These are phyloP conservation scores for Fomitopsis palustris DNA, from an alignment of 1,284 basidiomycete species.

Conservation along the genomic window DNA sequence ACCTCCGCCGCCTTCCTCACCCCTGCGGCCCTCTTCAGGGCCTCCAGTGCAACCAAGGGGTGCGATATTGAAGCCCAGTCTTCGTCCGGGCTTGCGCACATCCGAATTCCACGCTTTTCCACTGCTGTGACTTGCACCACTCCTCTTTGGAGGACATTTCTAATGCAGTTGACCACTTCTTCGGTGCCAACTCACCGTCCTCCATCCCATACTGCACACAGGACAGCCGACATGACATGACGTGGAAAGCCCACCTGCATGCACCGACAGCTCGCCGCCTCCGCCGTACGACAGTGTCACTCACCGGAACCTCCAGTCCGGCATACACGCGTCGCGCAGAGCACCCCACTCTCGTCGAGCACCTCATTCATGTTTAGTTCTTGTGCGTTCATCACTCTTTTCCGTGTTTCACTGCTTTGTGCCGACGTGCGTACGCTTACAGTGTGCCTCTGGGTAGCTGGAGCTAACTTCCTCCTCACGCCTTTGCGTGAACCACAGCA, in stretches of 20 bases:
- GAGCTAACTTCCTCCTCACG: constrained; percentile 35
- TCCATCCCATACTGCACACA: constrained; percentile 20
- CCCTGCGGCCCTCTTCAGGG: constrained; percentile 10
- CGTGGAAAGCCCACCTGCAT: constrained; percentile 5
- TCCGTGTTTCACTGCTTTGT: neutral
- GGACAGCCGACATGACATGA: constrained; percentile 27
- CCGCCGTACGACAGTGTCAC: constrained; percentile 25
- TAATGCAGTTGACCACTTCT: constrained; percentile 28
- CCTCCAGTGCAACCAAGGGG: constrained; percentile 13
- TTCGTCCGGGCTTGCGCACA: constrained; percentile 35
- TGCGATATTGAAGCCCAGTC: constrained; percentile 38
- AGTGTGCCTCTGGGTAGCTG: constrained; percentile 44
- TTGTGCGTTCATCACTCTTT: constrained; percentile 18
- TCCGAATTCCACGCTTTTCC: constrained; percentile 1
- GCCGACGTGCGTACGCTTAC: neutral
- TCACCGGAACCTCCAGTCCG: constrained; percentile 18
- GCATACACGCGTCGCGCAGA: constrained; percentile 23
- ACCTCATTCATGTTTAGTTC: constrained; percentile 32
- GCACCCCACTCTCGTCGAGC: constrained; percentile 30
- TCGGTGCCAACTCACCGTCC: constrained; percentile 20
- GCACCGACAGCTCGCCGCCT: constrained; percentile 17
- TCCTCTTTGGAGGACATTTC: constrained; percentile 13
- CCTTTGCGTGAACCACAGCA: constrained; percentile 35
- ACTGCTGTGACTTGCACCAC: constrained; percentile 1
- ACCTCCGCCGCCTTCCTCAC: constrained; percentile 4